Percentiles rank a stretch among this genome's conserved stretches.
Conservation (phyloP, 1,284 basidiomycete genomes). For the Volvariella volvacea region DNA sequence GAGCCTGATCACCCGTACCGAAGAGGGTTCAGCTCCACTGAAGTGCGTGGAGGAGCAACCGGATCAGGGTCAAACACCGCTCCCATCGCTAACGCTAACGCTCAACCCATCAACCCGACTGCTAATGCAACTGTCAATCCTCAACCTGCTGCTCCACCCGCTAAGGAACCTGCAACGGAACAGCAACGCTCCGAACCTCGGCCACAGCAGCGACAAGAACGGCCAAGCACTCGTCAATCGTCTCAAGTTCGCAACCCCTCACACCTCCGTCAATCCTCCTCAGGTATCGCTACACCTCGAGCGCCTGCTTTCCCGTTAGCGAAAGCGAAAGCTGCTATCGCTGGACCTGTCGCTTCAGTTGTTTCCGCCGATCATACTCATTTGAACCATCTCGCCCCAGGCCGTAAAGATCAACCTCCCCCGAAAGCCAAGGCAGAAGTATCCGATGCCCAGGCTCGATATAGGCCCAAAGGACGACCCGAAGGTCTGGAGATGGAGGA, state of each 20-base stretch:
- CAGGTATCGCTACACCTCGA: neutral
- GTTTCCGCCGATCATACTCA: constrained; percentile 1
- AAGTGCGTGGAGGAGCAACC: neutral
- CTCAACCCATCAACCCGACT: neutral
- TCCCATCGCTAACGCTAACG: neutral
- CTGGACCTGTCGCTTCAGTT: neutral
- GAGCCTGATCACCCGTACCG: constrained; percentile 55
- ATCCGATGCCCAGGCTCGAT: constrained; percentile 24
- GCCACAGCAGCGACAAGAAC: constrained; percentile 23
- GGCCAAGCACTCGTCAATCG: neutral
- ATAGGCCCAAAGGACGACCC: constrained; percentile 59
- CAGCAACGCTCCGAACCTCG: constrained; percentile 2
- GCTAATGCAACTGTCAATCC: neutral
- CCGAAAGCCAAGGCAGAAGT: neutral
- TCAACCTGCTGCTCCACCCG: neutral
- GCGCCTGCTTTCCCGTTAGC: neutral
- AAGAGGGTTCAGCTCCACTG: constrained; percentile 33
- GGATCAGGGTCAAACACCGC: neutral
- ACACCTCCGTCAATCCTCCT: neutral
- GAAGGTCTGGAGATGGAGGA: constrained; percentile 65
- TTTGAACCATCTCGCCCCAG: constrained; percentile 8
- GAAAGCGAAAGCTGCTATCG: neutral
- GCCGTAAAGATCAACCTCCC: neutral
- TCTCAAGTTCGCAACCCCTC: neutral
- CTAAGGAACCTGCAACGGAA: neutral